Base-by-base conservation (phyloP, 257 asterid genomes). In the Echium plantagineum region DNA sequence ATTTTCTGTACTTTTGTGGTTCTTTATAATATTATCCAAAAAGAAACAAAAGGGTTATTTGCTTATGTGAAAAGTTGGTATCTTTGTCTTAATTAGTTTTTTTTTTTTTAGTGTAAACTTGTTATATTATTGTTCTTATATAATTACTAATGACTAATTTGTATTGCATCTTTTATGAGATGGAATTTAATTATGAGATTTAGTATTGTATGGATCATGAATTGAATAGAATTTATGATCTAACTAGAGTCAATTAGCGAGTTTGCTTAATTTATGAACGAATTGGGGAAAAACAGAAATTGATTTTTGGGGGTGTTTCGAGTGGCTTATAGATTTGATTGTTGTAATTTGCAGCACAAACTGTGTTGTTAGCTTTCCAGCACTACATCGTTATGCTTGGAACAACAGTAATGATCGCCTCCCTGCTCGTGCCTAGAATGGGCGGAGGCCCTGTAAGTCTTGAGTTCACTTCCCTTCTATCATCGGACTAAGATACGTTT, bases 331-430 rank as follows among this genome's bases (percentile, higher is more conserved):
- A 8, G 19, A 56, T 13, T 22, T 18, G 9, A 56, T 56, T 5
- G 20, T 10, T 56, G 7, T 15, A 56, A 67, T 49, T 67, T 86
- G 81, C 91, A 93, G 99, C 80, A 15, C 96, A 83, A 75, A 83
- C 94, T 58, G 78, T 56, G 49, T 46, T 78, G 47, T 76, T 93
- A 64, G 97, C 81, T 55, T 93, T 89, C 77, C 99, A 93, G 65
- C 99, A 93, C 73, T 93, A 81, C 79, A 80, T 93, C 16, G 97
- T 89, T 52, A 89, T 93, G 99, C 99, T 93, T 55, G 99, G 99
- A 71, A 83, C 91, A 16, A 81, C 90, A 22, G 97, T 93, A 57
- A 75, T 93, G 96, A 77, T 89, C 56, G 95, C 95, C 60, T 72
- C 74, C 20, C 1, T 48, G 19, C 94, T 93, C 20, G 99, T 93